A percentile compares a stretch with the other conserved stretches of the same genome.
These are phyloP conservation scores for Prosopis cineraria DNA, from an alignment of 306 rosid genomes.

Conservation along the genomic window DNA sequence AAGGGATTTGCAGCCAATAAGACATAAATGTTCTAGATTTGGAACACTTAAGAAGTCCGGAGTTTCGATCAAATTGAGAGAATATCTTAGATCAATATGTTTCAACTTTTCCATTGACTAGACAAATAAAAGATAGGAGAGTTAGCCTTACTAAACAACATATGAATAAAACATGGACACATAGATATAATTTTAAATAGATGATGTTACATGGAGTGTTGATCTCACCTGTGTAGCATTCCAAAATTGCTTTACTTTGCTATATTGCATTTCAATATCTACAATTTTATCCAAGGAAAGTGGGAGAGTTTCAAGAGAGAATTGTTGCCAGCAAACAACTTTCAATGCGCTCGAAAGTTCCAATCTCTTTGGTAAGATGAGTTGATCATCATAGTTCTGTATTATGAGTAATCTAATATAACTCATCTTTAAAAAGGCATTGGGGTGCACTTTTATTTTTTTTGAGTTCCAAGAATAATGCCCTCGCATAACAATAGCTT, in stretches of 20 bases:
- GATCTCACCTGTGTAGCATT: not conserved
- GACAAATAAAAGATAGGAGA: not conserved
- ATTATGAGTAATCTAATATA: not conserved
- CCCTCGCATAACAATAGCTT: not conserved
- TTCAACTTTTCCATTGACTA: too few relatives aligned
- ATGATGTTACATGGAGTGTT: too few relatives aligned
- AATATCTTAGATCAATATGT: accelerated
- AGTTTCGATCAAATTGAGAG: not conserved
- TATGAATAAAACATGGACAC: not conserved
- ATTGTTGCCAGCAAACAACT: not conserved
- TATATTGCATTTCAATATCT: too few relatives aligned
- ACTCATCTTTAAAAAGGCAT: not conserved
- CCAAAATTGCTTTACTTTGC: not conserved
- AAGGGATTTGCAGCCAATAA: not conserved
- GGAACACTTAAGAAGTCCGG: not conserved
- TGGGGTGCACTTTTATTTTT: not conserved
- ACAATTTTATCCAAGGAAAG: too few relatives aligned
- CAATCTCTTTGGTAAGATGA: too few relatives aligned
- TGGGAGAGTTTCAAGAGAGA: not conserved
- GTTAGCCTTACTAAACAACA: not conserved
- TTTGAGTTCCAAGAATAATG: too few relatives aligned
- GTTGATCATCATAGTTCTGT: accelerated
- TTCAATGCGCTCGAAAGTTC: not conserved
- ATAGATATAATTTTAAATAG: too few relatives aligned
- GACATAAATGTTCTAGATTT: not conserved